These are phyloP conservation scores for Amylostereum areolatum DNA, from an alignment of 1,284 basidiomycete genomes.

Conservation along the genomic window DNA sequence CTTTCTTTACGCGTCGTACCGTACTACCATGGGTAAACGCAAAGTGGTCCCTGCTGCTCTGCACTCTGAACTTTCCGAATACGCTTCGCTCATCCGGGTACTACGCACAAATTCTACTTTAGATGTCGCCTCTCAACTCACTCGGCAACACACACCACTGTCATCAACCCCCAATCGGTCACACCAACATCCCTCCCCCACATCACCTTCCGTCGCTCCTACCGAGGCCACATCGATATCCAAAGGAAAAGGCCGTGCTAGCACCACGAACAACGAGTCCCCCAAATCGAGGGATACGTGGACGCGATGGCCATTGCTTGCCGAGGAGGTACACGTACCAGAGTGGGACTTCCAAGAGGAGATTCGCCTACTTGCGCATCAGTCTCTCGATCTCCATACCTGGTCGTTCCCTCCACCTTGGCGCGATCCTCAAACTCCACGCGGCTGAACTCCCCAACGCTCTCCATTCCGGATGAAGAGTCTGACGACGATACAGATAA, in stretches of 20 bases:
- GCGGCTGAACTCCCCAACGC: constrained; percentile 13
- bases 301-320: constrained; percentile 62
- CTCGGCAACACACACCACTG: constrained; percentile 11
- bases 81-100: constrained; percentile 54
- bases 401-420: neutral
- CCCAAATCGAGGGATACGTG: constrained; percentile 32
- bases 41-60: constrained; percentile 41
- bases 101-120: constrained; percentile 46
- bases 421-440: constrained; percentile 1
- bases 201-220: constrained; percentile 4
- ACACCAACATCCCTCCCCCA: neutral
- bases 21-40: constrained; percentile 32
- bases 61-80: constrained; percentile 56
- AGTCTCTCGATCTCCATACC: constrained; percentile 12
- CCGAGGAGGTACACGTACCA: constrained; percentile 48
- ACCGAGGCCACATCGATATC: constrained; percentile 10
- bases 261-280: constrained; percentile 17
- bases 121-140: constrained; percentile 47
- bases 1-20: neutral
- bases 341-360: constrained; percentile 61
- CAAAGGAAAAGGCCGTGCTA: constrained; percentile 6
- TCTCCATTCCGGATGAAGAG: constrained; percentile 25
- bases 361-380: constrained; percentile 35
- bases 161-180: neutral
- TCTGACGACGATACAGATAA: constrained; percentile 29